Base-by-base conservation (phyloP, 129 eudicot genomes). In the Flaveria brownii region DNA sequence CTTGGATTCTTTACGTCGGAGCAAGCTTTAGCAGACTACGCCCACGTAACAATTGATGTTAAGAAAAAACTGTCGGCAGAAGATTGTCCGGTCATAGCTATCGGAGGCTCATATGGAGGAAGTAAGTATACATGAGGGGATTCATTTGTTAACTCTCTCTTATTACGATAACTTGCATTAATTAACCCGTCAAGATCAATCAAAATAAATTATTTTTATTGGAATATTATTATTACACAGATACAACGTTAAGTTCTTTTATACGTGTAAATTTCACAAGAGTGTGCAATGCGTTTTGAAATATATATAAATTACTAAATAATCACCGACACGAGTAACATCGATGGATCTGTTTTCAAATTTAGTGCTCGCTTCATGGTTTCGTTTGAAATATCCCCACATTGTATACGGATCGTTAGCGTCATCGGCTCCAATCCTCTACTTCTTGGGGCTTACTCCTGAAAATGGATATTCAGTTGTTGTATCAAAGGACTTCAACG, bases 21-120 rank as follows among this genome's bases (percentile, higher is more conserved):
- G 45, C 80, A 81, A 74, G 84, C 80, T 4, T 81, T 81, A 30
- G 84, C 86, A 18, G 85, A 85, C 54, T 82, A 78, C 17, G 88
- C 85, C 6, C 80, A 84, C n/a, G 14, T 84, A n/a, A 71, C 78
- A 56, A 2, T 23, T 7, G 59, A 78, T 55, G 59, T 85, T n/a
- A 85, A 85, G 25, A 33, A 46, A 5, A 78, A 78, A 3, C 13
- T 78, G 9, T 74, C 79, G 0, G 86, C 88, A 4, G 71, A 61
- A 23, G 67, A 55, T 56, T 81, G 81, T 50, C 88, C 88, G 0
- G 71, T 85, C 39, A 81, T 81, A 68, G 83, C 79, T 22, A 33
- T 81, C 11, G 88, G 88, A 18, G 88, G 60, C 57, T 85, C 85
- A 18, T 85, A 81, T 36, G 88, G 85, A 12, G 83, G 88, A 78